These are phyloP conservation scores for Eutrema japonicum DNA, from an alignment of 345 rosid species.

Conservation along the genomic window DNA sequence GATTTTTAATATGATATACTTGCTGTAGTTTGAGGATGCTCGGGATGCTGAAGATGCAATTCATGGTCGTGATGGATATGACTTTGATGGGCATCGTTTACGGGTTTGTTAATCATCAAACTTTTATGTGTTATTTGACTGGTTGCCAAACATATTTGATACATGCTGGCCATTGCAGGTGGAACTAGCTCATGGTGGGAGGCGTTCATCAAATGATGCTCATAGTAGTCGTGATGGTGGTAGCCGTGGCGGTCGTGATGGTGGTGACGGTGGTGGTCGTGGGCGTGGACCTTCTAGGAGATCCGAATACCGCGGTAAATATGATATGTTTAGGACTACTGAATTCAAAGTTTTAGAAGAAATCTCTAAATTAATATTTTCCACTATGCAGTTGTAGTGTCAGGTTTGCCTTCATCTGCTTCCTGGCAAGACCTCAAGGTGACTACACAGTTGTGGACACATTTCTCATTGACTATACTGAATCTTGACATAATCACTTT, in stretches of 20 bases:
- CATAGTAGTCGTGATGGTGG: slow-evolving; percentile 71
- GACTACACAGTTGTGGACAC: neutral
- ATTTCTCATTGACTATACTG: neutral
- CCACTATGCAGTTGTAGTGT: slow-evolving; percentile 60
- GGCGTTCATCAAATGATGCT: slow-evolving; percentile 72
- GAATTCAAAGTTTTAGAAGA: slow-evolving; percentile 3
- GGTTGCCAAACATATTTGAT: neutral
- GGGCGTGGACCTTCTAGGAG: slow-evolving; percentile 89
- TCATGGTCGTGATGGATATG: slow-evolving; percentile 95
- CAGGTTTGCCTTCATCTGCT: slow-evolving; percentile 95
- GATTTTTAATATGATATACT: slow-evolving; percentile 22
- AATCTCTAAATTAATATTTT: slow-evolving; percentile 16
- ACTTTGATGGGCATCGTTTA: slow-evolving; percentile 84
- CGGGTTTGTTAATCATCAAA: slow-evolving; percentile 56
- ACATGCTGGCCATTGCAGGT: slow-evolving; percentile 54
- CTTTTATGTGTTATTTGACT: neutral
- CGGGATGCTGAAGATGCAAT: slow-evolving; percentile 99
- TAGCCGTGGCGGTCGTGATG: slow-evolving; percentile 45
- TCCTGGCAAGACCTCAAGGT: slow-evolving; percentile 99
- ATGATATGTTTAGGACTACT: slow-evolving; percentile 11
- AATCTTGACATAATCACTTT: slow-evolving; percentile 25
- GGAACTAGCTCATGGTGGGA: slow-evolving; percentile 98
- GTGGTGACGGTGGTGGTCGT: slow-evolving; percentile 50
- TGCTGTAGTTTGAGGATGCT: slow-evolving; percentile 79
- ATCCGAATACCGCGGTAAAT: slow-evolving; percentile 85